phyloP scores from a whole-genome alignment of 2,329 filamentous ascomycete species.

The Colletotrichum truncatum region DNA sequence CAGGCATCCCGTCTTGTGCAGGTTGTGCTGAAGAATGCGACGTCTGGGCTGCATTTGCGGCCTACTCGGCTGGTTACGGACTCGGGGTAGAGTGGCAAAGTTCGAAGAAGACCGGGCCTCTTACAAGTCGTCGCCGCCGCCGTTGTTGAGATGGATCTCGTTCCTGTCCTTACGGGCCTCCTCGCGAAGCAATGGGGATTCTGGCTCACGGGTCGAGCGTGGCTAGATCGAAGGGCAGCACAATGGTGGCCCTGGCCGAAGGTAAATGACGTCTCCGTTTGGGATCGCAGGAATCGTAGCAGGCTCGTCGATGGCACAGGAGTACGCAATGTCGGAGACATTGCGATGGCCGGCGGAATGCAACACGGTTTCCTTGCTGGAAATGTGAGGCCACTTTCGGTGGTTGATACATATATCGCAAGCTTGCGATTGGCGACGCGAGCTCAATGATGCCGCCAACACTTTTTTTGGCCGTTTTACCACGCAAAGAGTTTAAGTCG shows the following conservation, averaged over 20 bases:
- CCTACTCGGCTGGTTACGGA: slow-evolving; percentile 19
- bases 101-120: slow-evolving; percentile 35
- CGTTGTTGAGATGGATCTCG: slow-evolving; percentile 32
- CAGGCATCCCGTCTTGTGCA: slow-evolving; percentile 34
- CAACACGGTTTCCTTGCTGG: background rate
- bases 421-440: background rate
- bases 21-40: slow-evolving; percentile 41
- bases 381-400: background rate
- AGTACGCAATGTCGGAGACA: slow-evolving; percentile 46
- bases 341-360: slow-evolving; percentile 39
- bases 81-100: slow-evolving; percentile 40
- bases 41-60: slow-evolving; percentile 3
- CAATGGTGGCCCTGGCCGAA: slow-evolving; percentile 52
- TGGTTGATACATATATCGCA: background rate
- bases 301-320: slow-evolving; percentile 65
- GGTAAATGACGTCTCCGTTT: slow-evolving; percentile 69
- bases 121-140: background rate
- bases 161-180: slow-evolving; percentile 32
- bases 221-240: background rate
- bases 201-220: slow-evolving; percentile 5
- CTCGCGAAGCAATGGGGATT: slow-evolving; percentile 3
- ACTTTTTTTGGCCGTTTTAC: slow-evolving; percentile 21
- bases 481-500: slow-evolving; percentile 9
- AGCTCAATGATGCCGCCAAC: background rate
- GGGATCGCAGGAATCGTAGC: slow-evolving; percentile 77